These are phyloP conservation scores for Magnolia sinica DNA, from an alignment of 164 flowering plant species.

Conservation along the genomic window DNA sequence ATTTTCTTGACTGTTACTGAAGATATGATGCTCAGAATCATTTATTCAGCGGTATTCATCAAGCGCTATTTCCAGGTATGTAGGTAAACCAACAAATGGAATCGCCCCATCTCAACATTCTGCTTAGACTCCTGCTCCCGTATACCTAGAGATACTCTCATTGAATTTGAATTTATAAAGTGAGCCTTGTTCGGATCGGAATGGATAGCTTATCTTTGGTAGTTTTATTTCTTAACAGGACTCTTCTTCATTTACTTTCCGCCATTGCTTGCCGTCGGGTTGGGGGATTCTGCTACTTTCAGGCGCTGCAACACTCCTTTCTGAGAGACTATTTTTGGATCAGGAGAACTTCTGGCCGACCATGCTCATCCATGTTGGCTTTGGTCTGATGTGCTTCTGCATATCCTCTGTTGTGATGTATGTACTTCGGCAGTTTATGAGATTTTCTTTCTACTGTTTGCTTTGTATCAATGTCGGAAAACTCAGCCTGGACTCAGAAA, in stretches of 20 bases:
- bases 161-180: not conserved
- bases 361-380: conserved; percentile 55
- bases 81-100: not conserved
- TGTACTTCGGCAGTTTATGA: conserved; percentile 15
- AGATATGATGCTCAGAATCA: conserved; percentile 86
- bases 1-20: conserved; percentile 40
- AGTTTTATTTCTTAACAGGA: conserved; percentile 38
- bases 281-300: conserved; percentile 61
- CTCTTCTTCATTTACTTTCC: conserved; percentile 61
- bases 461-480: not conserved
- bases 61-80: conserved; percentile 71
- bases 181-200: not conserved
- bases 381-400: conserved; percentile 66
- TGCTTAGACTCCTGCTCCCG: not conserved
- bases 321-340: conserved; percentile 66
- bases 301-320: conserved; percentile 48
- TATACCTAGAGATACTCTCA: not conserved
- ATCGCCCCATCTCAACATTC: not conserved
- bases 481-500: not conserved
- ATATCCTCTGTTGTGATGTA: conserved; percentile 67
- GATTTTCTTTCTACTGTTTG: not conserved
- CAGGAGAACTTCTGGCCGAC: conserved; percentile 66
- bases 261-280: conserved; percentile 72
- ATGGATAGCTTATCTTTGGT: not conserved
- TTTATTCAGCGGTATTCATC: conserved; percentile 77